Base-by-base conservation (phyloP, 1,139 yeast species). In the Blastobotrys indianensis region DNA sequence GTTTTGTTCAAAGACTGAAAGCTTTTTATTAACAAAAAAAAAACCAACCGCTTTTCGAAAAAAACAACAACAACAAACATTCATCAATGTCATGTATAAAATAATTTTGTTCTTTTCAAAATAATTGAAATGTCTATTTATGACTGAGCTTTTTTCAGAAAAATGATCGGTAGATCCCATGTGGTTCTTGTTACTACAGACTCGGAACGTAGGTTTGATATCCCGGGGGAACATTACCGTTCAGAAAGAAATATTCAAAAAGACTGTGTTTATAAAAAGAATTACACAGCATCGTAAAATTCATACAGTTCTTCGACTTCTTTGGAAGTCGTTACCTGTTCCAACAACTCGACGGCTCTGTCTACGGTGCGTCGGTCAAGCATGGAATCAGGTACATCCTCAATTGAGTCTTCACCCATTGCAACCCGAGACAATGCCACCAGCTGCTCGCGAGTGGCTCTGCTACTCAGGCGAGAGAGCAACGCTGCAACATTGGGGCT, bases 271-370 rank as follows among this genome's bases (percentile, higher is more conserved):
- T 9, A 36, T 12, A 36, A 30, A 36, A 25, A 44, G 23, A 34
- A 37, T 32, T 40, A 49, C 60, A 60, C 55, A 31, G 62, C 53
- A 39, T 51, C 48, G 61, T 79, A 85, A 49, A 86, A 67, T 47
- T 80, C 77, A 61, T 86, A 30, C n/a, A 41, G 16, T 28, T 41
- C 40, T 12, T 41, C 95, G 0, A 88, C 88, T 55, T 85, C 94
- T 53, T 85, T 87, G 57, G 81, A 81, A 9, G 87, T 83, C 8
- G 81, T 77, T 51, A 82, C 77, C 36, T 74, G 73, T 46, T 83
- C 88, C 47, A 87, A 67, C 17, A 87, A 75, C 54, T 82, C 87
- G 54, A 88, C 72, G 0, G 94, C 80, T 57, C 82, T 65, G 55
- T 82, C 88, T 39, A 83, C 76, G 16, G 82, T 78, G 44, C 77